A percentile compares a stretch with the other conserved stretches of the same genome.
Conservation (phyloP, 345 rosid genomes). For the Eucalyptus brandiana region DNA sequence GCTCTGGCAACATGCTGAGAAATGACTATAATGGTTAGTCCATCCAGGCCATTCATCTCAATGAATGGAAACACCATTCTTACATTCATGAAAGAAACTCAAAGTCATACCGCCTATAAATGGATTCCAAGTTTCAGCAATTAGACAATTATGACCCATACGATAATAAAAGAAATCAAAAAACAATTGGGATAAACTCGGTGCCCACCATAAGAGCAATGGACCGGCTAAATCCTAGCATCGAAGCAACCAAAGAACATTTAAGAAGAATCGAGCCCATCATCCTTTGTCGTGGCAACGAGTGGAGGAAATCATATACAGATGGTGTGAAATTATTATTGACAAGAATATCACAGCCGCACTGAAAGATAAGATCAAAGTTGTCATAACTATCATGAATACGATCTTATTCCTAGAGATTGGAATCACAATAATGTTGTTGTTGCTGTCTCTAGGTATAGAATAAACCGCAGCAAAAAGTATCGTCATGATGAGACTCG, state of each 20-base stretch:
- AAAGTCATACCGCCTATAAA: background rate
- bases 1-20: background rate
- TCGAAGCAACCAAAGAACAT: background rate
- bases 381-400: background rate
- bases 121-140: background rate
- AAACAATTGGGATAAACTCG: background rate
- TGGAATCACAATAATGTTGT: rapidly evolving
- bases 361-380: rapidly evolving
- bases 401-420: background rate
- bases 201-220: rapidly evolving
- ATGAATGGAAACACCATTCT: too few relatives aligned
- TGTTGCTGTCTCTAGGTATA: rapidly evolving
- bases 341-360: background rate
- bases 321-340: rapidly evolving
- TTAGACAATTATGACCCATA: background rate
- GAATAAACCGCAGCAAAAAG: rapidly evolving
- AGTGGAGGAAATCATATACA: background rate
- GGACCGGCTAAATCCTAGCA: rapidly evolving
- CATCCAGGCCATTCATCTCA: background rate
- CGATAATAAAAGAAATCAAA: background rate
- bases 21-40: background rate
- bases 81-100: background rate
- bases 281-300: background rate
- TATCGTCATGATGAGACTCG: rapidly evolving
- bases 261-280: background rate